phyloP scores from a whole-genome alignment of 768 basidiomycete species.

The Suillus subaureus region DNA sequence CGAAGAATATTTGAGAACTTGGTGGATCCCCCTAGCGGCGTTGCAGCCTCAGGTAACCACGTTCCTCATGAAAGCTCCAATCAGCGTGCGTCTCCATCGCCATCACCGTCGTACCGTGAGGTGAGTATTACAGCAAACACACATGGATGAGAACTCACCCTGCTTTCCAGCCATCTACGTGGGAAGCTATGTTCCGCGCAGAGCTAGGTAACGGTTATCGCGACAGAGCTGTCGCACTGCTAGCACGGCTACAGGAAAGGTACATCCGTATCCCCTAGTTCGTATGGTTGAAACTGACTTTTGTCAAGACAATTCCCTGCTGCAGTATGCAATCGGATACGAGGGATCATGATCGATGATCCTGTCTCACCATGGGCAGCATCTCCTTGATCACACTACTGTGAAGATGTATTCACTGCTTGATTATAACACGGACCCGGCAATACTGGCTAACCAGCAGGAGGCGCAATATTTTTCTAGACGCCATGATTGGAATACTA shows the following conservation, averaged over 20 bases:
- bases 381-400: slow-evolving; percentile 18
- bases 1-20: slow-evolving; percentile 80
- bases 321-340: slow-evolving; percentile 78
- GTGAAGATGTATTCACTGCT: not conserved
- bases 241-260: slow-evolving; percentile 75
- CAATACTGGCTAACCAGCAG: not conserved
- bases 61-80: slow-evolving; percentile 55
- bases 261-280: slow-evolving; percentile 33
- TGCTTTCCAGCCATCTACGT: slow-evolving; percentile 74
- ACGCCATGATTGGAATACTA: slow-evolving; percentile 5
- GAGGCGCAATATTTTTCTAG: slow-evolving; percentile 13
- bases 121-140: slow-evolving; percentile 17
- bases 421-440: slow-evolving; percentile 10
- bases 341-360: slow-evolving; percentile 79
- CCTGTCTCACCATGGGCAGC: slow-evolving; percentile 48
- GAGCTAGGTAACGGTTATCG: slow-evolving; percentile 82
- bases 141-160: not conserved
- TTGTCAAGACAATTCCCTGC: slow-evolving; percentile 66
- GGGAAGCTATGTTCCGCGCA: slow-evolving; percentile 94
- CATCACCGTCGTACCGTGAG: slow-evolving; percentile 41
- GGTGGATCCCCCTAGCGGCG: slow-evolving; percentile 76
- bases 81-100: slow-evolving; percentile 35
- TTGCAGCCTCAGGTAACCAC: slow-evolving; percentile 91
- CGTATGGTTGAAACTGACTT: slow-evolving; percentile 14
- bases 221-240: slow-evolving; percentile 64